Percentiles rank a stretch among this genome's conserved stretches.
These are phyloP conservation scores for Xylaria sp. DNA, from an alignment of 2,329 filamentous ascomycete species.

Conservation along the genomic window DNA sequence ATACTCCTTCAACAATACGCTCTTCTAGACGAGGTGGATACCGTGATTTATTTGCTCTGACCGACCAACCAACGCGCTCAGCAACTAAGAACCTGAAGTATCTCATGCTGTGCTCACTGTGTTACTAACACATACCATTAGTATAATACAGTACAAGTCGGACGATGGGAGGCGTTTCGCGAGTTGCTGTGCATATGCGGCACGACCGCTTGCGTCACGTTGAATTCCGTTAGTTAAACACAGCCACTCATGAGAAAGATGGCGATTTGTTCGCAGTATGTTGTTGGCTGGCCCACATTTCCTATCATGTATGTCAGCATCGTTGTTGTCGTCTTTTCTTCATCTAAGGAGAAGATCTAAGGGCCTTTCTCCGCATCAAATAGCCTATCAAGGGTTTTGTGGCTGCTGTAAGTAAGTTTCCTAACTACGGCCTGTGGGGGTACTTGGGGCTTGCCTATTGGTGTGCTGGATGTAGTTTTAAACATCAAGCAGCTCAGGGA, in stretches of 20 bases:
- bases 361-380: background rate
- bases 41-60: background rate
- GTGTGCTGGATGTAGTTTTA: background rate
- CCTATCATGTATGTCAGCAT: background rate
- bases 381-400: background rate
- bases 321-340: background rate
- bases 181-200: slow-evolving; percentile 15
- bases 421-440: background rate
- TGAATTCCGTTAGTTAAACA: background rate
- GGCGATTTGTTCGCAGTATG: background rate
- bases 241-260: background rate
- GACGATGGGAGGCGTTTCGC: slow-evolving; percentile 1
- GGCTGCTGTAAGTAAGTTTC: slow-evolving; percentile 3
- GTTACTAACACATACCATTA: background rate
- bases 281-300: background rate
- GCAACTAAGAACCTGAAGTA: background rate
- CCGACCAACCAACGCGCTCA: slow-evolving; percentile 1
- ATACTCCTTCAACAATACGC: background rate
- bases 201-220: slow-evolving; percentile 2
- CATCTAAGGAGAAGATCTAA: background rate
- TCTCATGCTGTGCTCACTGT: slow-evolving; percentile 8
- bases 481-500: background rate
- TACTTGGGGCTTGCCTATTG: background rate
- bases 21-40: background rate
- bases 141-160: background rate